Evolutionary conservation across 108 stramenopile genomes (phyloP).

Genomic region (Cyclostephanos invisitatus): DNA sequence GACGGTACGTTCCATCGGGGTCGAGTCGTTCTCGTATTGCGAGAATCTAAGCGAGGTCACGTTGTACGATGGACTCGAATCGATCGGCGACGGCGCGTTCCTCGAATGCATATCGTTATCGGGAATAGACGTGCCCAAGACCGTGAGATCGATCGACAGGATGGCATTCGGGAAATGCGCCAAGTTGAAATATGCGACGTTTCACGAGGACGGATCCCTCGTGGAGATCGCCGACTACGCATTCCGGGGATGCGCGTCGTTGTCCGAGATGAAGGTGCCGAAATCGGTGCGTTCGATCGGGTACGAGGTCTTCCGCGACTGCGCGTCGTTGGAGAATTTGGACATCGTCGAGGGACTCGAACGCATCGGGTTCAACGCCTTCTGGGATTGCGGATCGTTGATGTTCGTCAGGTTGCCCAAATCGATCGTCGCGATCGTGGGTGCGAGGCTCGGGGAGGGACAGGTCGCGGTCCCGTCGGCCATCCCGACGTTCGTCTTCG

Average conservation of each 20-base stretch:
- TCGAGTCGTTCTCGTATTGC: conserved; percentile 14
- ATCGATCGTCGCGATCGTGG: conserved; percentile 13
- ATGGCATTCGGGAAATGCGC: conserved; percentile 11
- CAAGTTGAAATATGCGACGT: neutral
- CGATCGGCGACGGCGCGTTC: conserved; percentile 12
- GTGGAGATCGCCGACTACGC: conserved; percentile 20
- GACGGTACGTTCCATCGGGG: conserved; percentile 1
- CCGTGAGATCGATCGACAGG: conserved; percentile 13
- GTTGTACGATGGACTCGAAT: conserved; percentile 13
- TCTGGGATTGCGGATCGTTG: conserved; percentile 23
- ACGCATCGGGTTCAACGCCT: conserved; percentile 18
- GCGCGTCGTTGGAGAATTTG: conserved; percentile 1
- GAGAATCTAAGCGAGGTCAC: neutral
- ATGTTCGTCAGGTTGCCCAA: conserved; percentile 3
- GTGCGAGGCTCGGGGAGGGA: conserved; percentile 16
- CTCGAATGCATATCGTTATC: conserved; percentile 18
- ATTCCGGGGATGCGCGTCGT: conserved; percentile 15
- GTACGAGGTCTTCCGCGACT: conserved; percentile 13
- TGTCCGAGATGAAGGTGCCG: conserved; percentile 9
- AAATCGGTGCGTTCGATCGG: conserved; percentile 11
- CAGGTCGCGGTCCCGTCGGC: neutral
- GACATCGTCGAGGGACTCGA: conserved; percentile 15
- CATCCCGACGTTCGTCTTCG: conserved; percentile 10
- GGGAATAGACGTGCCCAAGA: neutral
- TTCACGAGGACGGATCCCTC: neutral